These are phyloP conservation scores for Pseudocercospora eumusae DNA, from an alignment of 2,329 filamentous ascomycete genomes.

Conservation along the genomic window DNA sequence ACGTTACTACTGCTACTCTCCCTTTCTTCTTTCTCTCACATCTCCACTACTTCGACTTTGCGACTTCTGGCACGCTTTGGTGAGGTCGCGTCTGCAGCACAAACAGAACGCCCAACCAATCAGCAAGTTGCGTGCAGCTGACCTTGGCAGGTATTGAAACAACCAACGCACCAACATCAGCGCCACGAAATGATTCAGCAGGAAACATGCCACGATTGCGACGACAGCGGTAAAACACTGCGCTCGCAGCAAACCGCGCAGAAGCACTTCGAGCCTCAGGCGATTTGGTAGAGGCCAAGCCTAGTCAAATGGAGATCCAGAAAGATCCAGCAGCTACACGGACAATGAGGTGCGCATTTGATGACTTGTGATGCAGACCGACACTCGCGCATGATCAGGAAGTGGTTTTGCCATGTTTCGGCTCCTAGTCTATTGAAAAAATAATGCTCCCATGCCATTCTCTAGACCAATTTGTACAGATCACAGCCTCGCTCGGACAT, in stretches of 20 bases:
- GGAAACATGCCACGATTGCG: neutral
- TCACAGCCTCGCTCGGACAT: conserved; percentile 18
- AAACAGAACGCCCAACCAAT: conserved; percentile 13
- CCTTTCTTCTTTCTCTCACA: conserved; percentile 1
- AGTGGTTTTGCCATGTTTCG: neutral
- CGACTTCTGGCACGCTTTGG: conserved; percentile 2
- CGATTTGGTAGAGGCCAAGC: no score
- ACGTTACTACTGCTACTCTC: conserved; percentile 22
- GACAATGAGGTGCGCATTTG: neutral
- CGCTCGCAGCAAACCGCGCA: neutral
- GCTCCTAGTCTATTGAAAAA: neutral
- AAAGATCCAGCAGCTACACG: neutral
- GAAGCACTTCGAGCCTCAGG: neutral
- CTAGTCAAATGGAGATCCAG: neutral
- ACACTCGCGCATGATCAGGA: neutral
- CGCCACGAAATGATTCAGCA: neutral
- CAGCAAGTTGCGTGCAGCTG: neutral
- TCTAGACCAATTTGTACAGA: neutral
- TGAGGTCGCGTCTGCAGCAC: conserved; percentile 17
- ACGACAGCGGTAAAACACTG: neutral
- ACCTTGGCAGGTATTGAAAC: neutral
- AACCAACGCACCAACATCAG: neutral
- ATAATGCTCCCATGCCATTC: neutral
- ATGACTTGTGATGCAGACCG: neutral
- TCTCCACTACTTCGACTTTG: neutral